Base-by-base conservation (phyloP, 2,329 filamentous ascomycete species). In the Trichoderma sp. region DNA sequence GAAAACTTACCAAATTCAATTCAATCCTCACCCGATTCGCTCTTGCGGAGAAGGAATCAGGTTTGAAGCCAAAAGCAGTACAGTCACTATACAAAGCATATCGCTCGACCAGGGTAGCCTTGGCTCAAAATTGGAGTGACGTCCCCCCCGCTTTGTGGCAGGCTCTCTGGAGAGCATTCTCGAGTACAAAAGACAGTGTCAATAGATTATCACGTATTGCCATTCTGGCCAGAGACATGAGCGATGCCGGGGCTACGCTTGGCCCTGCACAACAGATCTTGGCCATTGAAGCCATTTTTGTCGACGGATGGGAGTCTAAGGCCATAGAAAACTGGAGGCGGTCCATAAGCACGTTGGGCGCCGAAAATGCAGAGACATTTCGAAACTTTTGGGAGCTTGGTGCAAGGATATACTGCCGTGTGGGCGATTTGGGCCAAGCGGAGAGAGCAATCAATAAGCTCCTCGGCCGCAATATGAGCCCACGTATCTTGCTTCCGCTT, bases 271-370 rank as follows among this genome's bases (percentile, higher is more conserved):
- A 92, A 73, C 87, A 88, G 71, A 79, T 94, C 21, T 80, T 90
- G 32, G 89, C 89, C 37, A 88, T 94, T 37, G 89, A 93, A 75
- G 87, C 90, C 68, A 81, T 91, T 51, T 90, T 91, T 71, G 81
- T 89, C 6, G 84, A 86, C 51, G 90, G 89, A 2, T 87, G 86
- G 76, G 82, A 85, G 68, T 80, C 81, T 5, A 84, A 86, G 71
- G 90, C 90, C 0, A 78, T 91, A 28, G 85, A 88, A 14, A 84
- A 86, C 58, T 92, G 91, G 89, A 87, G 86, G 75, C 83, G 85
- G 60, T 84, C 84, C 55, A 84, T 86, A 49, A 76, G 82, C 7
- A 84, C 82, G 0, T 79, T 91, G 16, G 87, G 86, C 0, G 75
- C 82, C 1, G 79, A 80, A 21, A 73, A 72, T 2, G 77, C 82